Percentiles rank a stretch among this genome's conserved stretches.
phyloP scores from a whole-genome alignment of 2,329 filamentous ascomycete genomes.

The Dendrostoma leiphaemia region DNA sequence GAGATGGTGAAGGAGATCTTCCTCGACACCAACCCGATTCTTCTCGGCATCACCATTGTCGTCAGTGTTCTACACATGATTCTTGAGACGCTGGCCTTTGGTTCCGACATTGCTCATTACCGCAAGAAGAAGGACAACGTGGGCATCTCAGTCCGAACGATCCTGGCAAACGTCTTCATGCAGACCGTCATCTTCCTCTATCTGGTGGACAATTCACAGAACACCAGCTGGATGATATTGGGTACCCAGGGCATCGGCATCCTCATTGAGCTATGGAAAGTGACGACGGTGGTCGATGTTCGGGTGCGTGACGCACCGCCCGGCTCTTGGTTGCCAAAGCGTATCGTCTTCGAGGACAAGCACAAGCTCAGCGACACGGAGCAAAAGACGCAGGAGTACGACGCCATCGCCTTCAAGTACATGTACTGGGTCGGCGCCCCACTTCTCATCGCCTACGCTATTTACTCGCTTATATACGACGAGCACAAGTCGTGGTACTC shows the following conservation, averaged over 20 bases:
- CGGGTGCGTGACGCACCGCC: slow-evolving; percentile 68
- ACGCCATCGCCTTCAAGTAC: slow-evolving; percentile 96
- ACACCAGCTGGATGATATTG: slow-evolving; percentile 98
- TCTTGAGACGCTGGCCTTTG: slow-evolving; percentile 94
- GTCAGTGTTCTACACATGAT: slow-evolving; percentile 90
- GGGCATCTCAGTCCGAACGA: slow-evolving; percentile 92
- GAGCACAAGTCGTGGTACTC: slow-evolving; percentile 98
- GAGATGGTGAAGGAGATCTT: slow-evolving; percentile 97
- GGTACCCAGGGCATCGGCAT: slow-evolving; percentile 85
- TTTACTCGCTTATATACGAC: slow-evolving; percentile 89
- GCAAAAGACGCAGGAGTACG: slow-evolving; percentile 97
- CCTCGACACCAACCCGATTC: slow-evolving; percentile 88
- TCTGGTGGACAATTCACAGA: slow-evolving; percentile 93
- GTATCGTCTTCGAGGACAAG: slow-evolving; percentile 89
- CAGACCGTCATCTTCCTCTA: slow-evolving; percentile 95
- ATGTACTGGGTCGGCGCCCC: slow-evolving; percentile 92
- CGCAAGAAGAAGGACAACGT: slow-evolving; percentile 99
- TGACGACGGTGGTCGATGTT: slow-evolving; percentile 92
- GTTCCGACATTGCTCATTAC: slow-evolving; percentile 96
- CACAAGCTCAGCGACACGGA: slow-evolving; percentile 93
- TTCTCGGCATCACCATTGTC: slow-evolving; percentile 78
- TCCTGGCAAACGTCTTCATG: slow-evolving; percentile 97
- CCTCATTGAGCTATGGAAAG: slow-evolving; percentile 77
- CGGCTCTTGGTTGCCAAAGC: slow-evolving; percentile 73
- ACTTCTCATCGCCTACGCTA: slow-evolving; percentile 82